Conservation (phyloP, 2,329 filamentous ascomycete species). For the Rhinocladiella similis region DNA sequence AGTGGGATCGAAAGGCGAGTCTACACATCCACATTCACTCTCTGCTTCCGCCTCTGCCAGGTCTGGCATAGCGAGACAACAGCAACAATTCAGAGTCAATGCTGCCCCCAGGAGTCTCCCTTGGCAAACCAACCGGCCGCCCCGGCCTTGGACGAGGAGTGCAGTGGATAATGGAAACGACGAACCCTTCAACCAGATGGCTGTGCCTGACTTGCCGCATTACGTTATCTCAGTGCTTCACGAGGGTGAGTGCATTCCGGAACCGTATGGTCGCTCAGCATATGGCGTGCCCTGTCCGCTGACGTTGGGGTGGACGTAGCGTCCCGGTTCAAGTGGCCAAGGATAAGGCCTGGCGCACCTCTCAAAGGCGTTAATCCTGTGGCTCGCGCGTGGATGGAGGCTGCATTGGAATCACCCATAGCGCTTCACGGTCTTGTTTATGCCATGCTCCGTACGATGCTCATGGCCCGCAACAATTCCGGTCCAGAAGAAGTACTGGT, state of each 20-base stretch:
- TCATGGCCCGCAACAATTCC: not conserved
- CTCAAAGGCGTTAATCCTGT: not conserved
- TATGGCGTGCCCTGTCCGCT: not conserved
- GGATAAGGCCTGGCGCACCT: not conserved
- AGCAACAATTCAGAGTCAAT: not conserved
- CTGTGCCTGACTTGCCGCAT: not conserved
- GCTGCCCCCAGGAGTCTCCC: not conserved
- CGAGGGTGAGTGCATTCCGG: not conserved
- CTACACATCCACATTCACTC: not conserved
- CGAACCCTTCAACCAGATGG: not conserved
- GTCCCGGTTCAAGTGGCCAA: not conserved
- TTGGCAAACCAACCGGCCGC: too few species aligned
- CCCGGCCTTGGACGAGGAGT: not conserved
- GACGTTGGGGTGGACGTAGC: not conserved
- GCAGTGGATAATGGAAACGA: not conserved
- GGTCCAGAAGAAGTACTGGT: not conserved
- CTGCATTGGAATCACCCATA: slow-evolving; percentile 7
- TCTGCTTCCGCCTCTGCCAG: not conserved
- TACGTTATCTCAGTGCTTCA: not conserved
- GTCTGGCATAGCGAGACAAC: not conserved
- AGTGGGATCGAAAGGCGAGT: not conserved
- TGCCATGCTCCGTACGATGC: slow-evolving; percentile 4
- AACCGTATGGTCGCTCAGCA: not conserved
- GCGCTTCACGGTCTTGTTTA: slow-evolving; percentile 8
- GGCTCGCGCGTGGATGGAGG: slow-evolving; percentile 5